Conservation (phyloP, 495 filamentous ascomycete species). For the Penicillium longicatenatum region DNA sequence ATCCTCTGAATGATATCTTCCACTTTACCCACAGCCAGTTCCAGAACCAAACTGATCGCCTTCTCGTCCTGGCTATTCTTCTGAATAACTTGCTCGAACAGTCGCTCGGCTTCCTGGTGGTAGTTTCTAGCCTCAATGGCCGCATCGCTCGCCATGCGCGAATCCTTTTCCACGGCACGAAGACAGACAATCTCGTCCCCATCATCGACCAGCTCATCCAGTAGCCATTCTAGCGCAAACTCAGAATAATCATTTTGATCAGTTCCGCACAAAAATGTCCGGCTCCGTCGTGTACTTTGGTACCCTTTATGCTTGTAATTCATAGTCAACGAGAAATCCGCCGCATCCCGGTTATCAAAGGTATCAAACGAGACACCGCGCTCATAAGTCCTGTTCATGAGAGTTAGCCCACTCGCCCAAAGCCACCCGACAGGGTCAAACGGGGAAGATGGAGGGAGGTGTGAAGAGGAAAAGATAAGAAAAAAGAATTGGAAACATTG, state of each 20-base stretch:
- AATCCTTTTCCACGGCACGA: constrained; percentile 84
- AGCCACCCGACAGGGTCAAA: too few species aligned
- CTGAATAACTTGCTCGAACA: constrained; percentile 76
- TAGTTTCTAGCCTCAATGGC: constrained; percentile 74
- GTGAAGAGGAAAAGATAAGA: neutral
- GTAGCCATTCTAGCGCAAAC: constrained; percentile 89
- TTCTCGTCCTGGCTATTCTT: constrained; percentile 79
- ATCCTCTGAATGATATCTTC: constrained; percentile 91
- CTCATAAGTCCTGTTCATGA: constrained; percentile 44
- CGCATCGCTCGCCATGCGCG: constrained; percentile 66
- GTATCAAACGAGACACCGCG: constrained; percentile 88
- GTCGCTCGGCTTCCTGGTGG: constrained; percentile 72
- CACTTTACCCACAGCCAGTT: constrained; percentile 89
- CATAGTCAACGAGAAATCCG: constrained; percentile 78
- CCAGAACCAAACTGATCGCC: constrained; percentile 83
- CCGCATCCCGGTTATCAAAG: constrained; percentile 81
- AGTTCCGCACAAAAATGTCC: constrained; percentile 91
- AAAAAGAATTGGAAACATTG: neutral
- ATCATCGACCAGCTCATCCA: constrained; percentile 94
- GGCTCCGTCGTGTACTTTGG: constrained; percentile 76
- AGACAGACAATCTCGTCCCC: constrained; percentile 96
- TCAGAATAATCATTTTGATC: constrained; percentile 97
- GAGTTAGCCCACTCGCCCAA: constrained; percentile 9
- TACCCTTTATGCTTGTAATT: constrained; percentile 91
- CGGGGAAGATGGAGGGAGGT: neutral